Conservation (phyloP, 2,329 filamentous ascomycete species). For the Phyllosticta ampelicida region DNA sequence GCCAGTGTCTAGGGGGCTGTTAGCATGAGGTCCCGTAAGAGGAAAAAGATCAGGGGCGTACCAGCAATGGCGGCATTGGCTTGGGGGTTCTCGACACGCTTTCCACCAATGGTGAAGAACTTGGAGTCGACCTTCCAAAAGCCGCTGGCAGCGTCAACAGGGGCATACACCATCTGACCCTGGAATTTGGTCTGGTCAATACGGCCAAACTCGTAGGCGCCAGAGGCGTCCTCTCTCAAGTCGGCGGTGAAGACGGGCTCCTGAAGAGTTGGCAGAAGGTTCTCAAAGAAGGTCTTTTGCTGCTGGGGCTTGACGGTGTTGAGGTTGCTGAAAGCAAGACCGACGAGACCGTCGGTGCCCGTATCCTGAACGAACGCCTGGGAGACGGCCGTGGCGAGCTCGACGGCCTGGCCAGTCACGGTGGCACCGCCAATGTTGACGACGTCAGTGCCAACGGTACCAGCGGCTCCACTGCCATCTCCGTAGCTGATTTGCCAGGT, state of each 20-base stretch:
- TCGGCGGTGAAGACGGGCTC: slow-evolving; percentile 62
- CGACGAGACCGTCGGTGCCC: slow-evolving; percentile 58
- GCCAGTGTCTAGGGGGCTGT: slow-evolving; percentile 34
- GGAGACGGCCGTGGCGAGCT: slow-evolving; percentile 52
- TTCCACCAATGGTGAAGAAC: slow-evolving; percentile 45
- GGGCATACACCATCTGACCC: slow-evolving; percentile 51
- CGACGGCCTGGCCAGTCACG: slow-evolving; percentile 53
- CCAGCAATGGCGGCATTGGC: slow-evolving; percentile 34
- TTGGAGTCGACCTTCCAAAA: slow-evolving; percentile 59
- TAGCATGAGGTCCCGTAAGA: not conserved
- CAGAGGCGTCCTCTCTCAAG: slow-evolving; percentile 48
- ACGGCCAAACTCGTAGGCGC: slow-evolving; percentile 63
- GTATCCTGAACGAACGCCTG: slow-evolving; percentile 47
- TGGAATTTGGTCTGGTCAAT: slow-evolving; percentile 55
- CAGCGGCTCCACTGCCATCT: slow-evolving; percentile 52
- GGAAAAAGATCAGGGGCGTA: slow-evolving; percentile 1
- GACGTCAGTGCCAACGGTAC: slow-evolving; percentile 55
- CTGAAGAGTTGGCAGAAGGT: slow-evolving; percentile 49
- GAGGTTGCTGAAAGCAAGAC: slow-evolving; percentile 20
- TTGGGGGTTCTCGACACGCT: slow-evolving; percentile 44
- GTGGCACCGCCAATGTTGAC: slow-evolving; percentile 57
- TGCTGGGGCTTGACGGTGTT: slow-evolving; percentile 43
- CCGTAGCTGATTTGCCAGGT: slow-evolving; percentile 59
- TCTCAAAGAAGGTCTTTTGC: slow-evolving; percentile 67
- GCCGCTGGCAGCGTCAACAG: slow-evolving; percentile 50